phyloP scores from a whole-genome alignment of 2,329 filamentous ascomycete genomes.

The Paraconiothyrium sp. region DNA sequence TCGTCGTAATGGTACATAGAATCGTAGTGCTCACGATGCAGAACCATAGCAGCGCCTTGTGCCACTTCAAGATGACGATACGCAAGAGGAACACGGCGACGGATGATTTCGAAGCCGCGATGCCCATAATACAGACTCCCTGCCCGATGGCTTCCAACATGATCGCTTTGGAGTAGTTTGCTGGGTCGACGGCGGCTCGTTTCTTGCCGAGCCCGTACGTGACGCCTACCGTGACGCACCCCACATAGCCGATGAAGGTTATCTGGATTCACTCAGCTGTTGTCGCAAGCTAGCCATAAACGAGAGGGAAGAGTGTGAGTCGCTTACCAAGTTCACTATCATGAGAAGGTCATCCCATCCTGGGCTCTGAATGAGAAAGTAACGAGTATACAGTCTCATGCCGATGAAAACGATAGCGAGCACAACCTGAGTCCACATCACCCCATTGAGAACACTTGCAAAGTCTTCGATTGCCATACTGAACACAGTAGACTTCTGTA shows the following conservation, averaged over 20 bases:
- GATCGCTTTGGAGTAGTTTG: conserved; percentile 41
- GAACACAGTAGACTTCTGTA: not conserved
- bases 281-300: not conserved
- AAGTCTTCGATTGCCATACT: conserved; percentile 36
- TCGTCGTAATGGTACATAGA: conserved; percentile 38
- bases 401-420: conserved; percentile 37
- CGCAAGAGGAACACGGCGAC: conserved; percentile 44
- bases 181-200: conserved; percentile 30
- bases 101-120: conserved; percentile 41
- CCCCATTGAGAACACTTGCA: conserved; percentile 35
- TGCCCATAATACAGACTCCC: conserved; percentile 43
- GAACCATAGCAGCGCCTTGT: conserved; percentile 42
- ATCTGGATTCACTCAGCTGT: conserved; percentile 20
- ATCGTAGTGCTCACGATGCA: conserved; percentile 38
- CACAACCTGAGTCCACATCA: conserved; percentile 43
- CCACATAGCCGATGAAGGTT: conserved; percentile 38
- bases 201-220: conserved; percentile 40
- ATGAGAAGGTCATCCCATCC: conserved; percentile 45
- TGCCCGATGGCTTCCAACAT: conserved; percentile 45
- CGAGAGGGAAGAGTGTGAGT: not conserved
- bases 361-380: conserved; percentile 37
- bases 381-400: conserved; percentile 39
- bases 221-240: conserved; percentile 35
- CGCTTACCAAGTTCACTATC: conserved; percentile 36
- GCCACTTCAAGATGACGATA: conserved; percentile 41